Evolutionary conservation across 192 early-diverging fungal species (phyloP), one percentile per base, ranked within the genome.

Genomic region (Linnemannia schmuckeri): DNA sequence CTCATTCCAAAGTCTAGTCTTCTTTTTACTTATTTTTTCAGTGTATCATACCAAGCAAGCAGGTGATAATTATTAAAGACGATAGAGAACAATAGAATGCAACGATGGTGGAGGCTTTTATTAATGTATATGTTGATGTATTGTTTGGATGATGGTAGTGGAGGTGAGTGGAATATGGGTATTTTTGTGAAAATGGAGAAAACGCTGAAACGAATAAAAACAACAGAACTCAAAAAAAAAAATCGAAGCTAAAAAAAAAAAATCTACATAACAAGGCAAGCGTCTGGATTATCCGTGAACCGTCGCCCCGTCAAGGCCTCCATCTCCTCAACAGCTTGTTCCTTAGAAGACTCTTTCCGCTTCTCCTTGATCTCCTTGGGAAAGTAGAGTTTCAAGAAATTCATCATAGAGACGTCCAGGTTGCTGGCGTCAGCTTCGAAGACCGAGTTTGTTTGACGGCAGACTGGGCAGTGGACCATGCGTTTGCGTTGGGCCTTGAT

Each of bases 341-440:
- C 94, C 27, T 85, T 88, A 71, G 92, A 91, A 18, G 90, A 93
- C 1, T 95, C 95, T 57, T 89, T 88, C 57, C 93, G 91, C 74
- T 94, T 96, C 80, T 93, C 91, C 63, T 95, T 93, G 76, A 95
- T 92, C 85, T 97, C 96, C 74, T 91, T 91, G 52, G 95, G 95
- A 79, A 97, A 97, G 72, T 96, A 96, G 1, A 95, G 89, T 76
- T 94, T 91, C 79, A 97, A 80, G 35, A 96, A 95, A 76, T 95
- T 95, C 83, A 92, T 89, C 68, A 95, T 83, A 6, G 92, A 81
- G 22, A 90, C 82, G 75, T 97, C 95, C 22, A 96, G 79, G 68
- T 95, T 92, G 20, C 74, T 75, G 15, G 92, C 90, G 55, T 92
- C 85, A 0, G 95, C 96, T 4, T 90, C 90, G 40, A 86, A 76